Base-by-base conservation (phyloP, 169 alveolate genomes). In the Amoebophrya sp. region DNA sequence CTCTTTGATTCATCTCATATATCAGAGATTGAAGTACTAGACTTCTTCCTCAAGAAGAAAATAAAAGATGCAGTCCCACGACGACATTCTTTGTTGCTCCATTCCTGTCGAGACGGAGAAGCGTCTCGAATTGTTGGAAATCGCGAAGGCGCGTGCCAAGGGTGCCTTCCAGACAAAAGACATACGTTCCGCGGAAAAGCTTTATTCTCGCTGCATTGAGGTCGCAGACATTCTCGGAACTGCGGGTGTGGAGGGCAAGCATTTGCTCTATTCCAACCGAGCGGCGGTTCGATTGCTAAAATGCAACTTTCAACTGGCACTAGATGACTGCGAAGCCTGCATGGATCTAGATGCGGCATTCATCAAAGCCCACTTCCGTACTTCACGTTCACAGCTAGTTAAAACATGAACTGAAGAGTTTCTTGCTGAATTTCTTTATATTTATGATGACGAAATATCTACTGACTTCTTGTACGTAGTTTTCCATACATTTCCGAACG, bases 351-450 rank as follows among this genome's bases (percentile, higher is more conserved):
- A 26, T 36, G 83, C 83, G 12, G 83, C 83, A 1, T 65, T 65
- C 83, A 65, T 65, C 12, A 65, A 65, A 36, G 83, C 83, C 38
- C 83, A 65, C 83, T 65, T 65, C n/a, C 83, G 83, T 65, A 65
- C 83, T 65, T 10, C 76, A 53, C 23, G 76, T 23, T 10, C 76
- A 14, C 23, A 23, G 76, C 76, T 53, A 53, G 10, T 53, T 53
- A 23, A 53, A 10, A 23, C 23, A 14, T 53, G 76, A 53, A 53
- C n/a, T 53, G 76, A 53, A 14, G 10, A 10, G 23, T 65, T 65
- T 65, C n/a, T 65, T 65, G 0, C 83, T 65, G 18, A 26, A 6
- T 65, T 65, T 18, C 83, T 12, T 1, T 26, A 10, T 6, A 6
- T 6, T 65, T n/a, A 23, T 23, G 76, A 53, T 53, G n/a, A 53